Evolutionary conservation across 2,329 filamentous ascomycete genomes (phyloP).

Genomic region (Pseudocercospora crystallina): DNA sequence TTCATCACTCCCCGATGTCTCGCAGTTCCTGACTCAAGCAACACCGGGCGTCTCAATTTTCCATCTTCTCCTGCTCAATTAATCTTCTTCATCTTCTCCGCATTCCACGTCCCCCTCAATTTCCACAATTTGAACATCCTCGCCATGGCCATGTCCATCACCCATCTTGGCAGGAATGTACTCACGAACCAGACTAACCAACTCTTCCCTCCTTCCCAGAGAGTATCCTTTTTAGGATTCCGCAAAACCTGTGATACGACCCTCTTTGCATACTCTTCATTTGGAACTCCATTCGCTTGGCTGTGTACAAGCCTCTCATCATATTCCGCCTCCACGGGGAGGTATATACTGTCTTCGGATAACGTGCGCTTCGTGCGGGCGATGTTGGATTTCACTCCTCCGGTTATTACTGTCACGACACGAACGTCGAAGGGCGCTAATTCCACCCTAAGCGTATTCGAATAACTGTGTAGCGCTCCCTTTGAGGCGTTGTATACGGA

Average conservation of each 20-base stretch:
- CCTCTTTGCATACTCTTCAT: constrained; percentile 53
- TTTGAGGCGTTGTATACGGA: constrained; percentile 59
- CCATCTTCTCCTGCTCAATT: no score
- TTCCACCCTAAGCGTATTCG: constrained; percentile 59
- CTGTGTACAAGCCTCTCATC: constrained; percentile 53
- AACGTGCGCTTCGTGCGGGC: constrained; percentile 53
- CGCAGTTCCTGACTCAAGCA: no score
- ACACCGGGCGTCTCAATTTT: no score
- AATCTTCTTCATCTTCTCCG: constrained; percentile 26
- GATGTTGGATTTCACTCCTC: constrained; percentile 61
- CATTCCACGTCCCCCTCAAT: constrained; percentile 31
- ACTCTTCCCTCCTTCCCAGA: constrained; percentile 56
- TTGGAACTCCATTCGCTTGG: constrained; percentile 54
- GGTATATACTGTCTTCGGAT: constrained; percentile 50
- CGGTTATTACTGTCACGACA: constrained; percentile 55
- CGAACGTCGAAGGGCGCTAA: constrained; percentile 52
- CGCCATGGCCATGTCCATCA: constrained; percentile 45
- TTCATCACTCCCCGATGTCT: no score
- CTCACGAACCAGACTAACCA: constrained; percentile 51
- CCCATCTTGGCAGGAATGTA: constrained; percentile 47
- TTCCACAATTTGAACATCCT: constrained; percentile 55
- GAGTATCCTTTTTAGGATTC: constrained; percentile 38
- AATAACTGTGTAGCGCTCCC: constrained; percentile 59
- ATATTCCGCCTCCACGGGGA: constrained; percentile 54
- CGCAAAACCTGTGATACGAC: constrained; percentile 55